phyloP scores from a whole-genome alignment of 805 yeast species.

The Starmerella stigmatis region DNA sequence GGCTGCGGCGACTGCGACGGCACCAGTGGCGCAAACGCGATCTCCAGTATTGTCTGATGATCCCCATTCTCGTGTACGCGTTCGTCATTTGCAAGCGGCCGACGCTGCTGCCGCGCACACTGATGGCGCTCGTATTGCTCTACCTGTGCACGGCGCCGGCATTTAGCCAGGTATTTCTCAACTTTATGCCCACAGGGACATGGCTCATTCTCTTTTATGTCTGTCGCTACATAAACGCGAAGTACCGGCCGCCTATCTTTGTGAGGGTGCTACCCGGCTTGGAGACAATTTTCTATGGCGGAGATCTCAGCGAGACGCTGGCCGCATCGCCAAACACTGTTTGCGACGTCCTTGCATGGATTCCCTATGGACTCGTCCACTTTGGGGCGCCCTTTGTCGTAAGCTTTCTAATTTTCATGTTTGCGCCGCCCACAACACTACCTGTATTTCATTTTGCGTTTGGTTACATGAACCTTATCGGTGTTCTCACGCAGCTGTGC shows the following conservation, averaged over 20 bases:
- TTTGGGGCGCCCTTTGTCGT: conserved; percentile 84
- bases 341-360: conserved; percentile 82
- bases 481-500: conserved; percentile 68
- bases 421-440: conserved; percentile 83
- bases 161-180: conserved; percentile 72
- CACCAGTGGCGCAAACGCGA: conserved; percentile 37
- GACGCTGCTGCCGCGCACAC: conserved; percentile 26
- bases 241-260: conserved; percentile 75
- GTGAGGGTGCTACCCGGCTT: conserved; percentile 83
- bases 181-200: conserved; percentile 70
- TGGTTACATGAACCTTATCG: conserved; percentile 85
- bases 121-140: conserved; percentile 36
- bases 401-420: conserved; percentile 64
- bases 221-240: conserved; percentile 60
- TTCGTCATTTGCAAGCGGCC: conserved; percentile 32
- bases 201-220: conserved; percentile 80
- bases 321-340: conserved; percentile 58
- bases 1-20: conserved; percentile 27
- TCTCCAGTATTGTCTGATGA: conserved; percentile 40
- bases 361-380: conserved; percentile 88
- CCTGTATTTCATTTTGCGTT: conserved; percentile 84
- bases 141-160: conserved; percentile 54
- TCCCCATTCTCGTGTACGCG: conserved; percentile 42
- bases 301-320: conserved; percentile 70
- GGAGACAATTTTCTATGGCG: conserved; percentile 87